Conservation (phyloP, 768 basidiomycete species). For the Filobasidium wieringae region DNA sequence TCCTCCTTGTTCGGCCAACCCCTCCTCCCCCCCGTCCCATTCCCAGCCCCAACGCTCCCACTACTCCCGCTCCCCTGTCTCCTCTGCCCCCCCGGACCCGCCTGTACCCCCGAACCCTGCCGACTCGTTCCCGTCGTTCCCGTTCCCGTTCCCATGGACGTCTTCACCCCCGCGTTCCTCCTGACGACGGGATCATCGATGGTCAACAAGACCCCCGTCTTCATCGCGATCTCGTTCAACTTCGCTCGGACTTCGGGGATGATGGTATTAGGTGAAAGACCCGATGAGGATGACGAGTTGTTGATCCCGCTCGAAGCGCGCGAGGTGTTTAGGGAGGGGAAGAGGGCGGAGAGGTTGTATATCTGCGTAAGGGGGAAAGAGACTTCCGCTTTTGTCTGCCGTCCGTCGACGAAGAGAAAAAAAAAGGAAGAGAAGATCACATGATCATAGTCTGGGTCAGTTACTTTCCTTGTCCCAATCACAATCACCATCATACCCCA, state of each 20-base stretch:
- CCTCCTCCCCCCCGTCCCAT: neutral
- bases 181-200: neutral
- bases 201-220: neutral
- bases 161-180: neutral
- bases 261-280: neutral
- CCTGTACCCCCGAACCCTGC: too few species aligned
- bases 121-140: neutral
- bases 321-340: neutral
- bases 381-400: neutral
- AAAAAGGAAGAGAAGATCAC: too few species aligned
- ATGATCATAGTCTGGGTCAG: too few species aligned
- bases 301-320: neutral
- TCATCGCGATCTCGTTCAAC: neutral
- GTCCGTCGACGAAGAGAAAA: neutral
- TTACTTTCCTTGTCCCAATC: too few species aligned
- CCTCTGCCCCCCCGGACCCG: too few species aligned
- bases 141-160: neutral
- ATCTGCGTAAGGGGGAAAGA: neutral
- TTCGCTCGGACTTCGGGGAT: neutral
- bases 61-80: too few species aligned
- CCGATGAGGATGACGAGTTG: too few species aligned
- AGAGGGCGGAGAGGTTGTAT: neutral
- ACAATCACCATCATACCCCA: neutral
- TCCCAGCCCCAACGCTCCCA: too few species aligned
- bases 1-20: neutral